Evolutionary conservation across 345 rosid species (phyloP).

Genomic region (Citrus sp.): DNA sequence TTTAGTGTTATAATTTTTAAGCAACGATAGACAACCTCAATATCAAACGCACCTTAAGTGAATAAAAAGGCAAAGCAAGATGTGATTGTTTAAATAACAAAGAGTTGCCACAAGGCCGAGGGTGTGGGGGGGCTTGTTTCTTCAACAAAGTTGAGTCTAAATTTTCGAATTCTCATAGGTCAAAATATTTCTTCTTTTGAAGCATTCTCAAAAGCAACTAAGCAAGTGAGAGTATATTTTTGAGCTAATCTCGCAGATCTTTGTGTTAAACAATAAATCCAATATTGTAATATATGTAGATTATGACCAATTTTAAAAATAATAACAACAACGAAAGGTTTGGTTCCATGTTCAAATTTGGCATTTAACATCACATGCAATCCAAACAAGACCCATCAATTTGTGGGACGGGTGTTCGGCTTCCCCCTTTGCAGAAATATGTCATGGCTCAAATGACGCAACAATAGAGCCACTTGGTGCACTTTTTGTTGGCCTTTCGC

Average conservation of each 20-base stretch:
- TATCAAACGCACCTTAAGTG: accelerated
- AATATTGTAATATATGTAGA: no score
- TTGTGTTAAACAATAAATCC: no score
- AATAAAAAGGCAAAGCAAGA: background rate
- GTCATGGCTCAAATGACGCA: background rate
- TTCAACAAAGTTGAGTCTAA: no score
- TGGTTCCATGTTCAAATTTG: background rate
- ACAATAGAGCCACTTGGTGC: conserved; percentile 14
- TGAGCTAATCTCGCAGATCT: no score
- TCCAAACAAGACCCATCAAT: background rate
- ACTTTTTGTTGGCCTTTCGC: conserved; percentile 34
- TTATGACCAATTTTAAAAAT: no score
- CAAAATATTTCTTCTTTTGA: no score
- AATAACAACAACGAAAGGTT: background rate
- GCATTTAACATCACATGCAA: background rate
- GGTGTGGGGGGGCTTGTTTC: no score
- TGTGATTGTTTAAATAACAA: background rate
- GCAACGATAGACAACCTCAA: accelerated
- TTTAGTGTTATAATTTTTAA: no score
- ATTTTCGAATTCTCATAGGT: no score
- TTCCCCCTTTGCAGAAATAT: background rate
- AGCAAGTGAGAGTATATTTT: no score
- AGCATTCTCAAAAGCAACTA: no score
- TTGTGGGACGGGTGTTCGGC: background rate
- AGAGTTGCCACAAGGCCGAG: background rate